Percentiles rank a stretch among this genome's conserved stretches.
Conservation (phyloP, 345 rosid species). For the Hevea brasiliensis region DNA sequence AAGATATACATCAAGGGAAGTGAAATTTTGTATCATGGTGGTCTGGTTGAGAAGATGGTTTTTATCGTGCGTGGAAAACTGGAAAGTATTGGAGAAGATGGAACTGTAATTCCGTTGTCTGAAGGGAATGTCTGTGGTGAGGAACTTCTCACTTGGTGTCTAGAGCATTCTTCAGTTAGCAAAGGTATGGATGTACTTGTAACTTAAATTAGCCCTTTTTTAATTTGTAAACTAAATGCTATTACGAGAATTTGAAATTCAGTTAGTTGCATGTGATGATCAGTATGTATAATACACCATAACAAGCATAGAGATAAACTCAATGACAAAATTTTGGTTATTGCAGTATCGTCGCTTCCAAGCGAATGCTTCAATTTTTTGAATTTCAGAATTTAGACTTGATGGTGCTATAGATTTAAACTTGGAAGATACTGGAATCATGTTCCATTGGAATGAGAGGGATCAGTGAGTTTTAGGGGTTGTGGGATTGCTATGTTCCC, state of each 20-base stretch:
- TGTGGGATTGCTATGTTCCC: too few relatives aligned
- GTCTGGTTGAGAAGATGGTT: constrained; percentile 74
- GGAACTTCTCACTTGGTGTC: constrained; percentile 90
- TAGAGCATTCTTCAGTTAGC: constrained; percentile 66
- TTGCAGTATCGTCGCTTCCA: not conserved
- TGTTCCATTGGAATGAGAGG: not conserved
- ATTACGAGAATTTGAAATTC: not conserved
- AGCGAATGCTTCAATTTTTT: not conserved
- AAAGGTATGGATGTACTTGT: constrained; percentile 41
- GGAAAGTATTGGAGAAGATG: constrained; percentile 65
- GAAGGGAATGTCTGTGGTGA: constrained; percentile 88
- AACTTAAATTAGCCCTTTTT: not conserved
- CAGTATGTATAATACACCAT: not conserved
- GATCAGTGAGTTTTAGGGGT: not conserved
- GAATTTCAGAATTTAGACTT: not conserved
- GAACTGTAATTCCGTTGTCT: constrained; percentile 38
- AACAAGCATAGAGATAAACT: not conserved
- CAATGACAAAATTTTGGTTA: not conserved
- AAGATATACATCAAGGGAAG: constrained; percentile 67
- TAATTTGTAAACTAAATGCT: not conserved
- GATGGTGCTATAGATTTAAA: not conserved
- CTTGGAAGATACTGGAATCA: not conserved
- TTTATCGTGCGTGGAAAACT: constrained; percentile 85
- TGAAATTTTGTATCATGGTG: constrained; percentile 51
- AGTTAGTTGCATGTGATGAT: not conserved